Evolutionary conservation across 495 filamentous ascomycete species (phyloP).

Genomic region (Cenococcum geophilum): DNA sequence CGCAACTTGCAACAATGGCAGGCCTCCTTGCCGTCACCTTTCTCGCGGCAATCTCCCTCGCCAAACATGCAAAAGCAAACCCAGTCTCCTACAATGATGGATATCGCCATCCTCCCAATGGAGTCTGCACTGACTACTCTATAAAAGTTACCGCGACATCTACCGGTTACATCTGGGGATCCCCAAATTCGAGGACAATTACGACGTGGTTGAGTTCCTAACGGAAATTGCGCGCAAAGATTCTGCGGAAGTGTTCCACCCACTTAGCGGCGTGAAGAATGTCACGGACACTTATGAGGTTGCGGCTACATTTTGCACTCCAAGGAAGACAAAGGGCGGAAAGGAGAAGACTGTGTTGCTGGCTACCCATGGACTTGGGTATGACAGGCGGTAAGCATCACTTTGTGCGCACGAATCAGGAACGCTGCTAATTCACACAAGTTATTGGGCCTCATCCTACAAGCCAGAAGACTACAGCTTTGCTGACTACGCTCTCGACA

Average conservation of each 20-base stretch:
- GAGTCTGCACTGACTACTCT: constrained; percentile 20
- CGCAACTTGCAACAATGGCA: not conserved
- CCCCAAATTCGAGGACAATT: constrained; percentile 22
- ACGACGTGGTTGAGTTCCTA: constrained; percentile 18
- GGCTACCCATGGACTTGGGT: constrained; percentile 27
- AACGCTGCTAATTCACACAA: constrained; percentile 7
- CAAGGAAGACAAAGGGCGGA: constrained; percentile 10
- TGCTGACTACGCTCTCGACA: constrained; percentile 18
- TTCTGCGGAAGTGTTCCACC: constrained; percentile 1
- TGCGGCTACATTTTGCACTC: constrained; percentile 22
- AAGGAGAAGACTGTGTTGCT: constrained; percentile 26
- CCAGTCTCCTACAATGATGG: no score
- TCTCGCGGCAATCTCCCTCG: constrained; percentile 2
- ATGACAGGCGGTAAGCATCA: constrained; percentile 19
- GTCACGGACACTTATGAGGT: constrained; percentile 17
- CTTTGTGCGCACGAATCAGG: not conserved
- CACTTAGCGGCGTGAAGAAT: constrained; percentile 11
- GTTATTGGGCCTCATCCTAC: constrained; percentile 25
- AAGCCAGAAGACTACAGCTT: constrained; percentile 26
- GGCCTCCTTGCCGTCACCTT: not conserved
- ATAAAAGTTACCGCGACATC: constrained; percentile 11
- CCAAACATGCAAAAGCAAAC: not conserved
- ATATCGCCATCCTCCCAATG: constrained; percentile 17
- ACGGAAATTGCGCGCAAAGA: constrained; percentile 11
- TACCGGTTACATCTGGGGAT: constrained; percentile 3